Evolutionary conservation across 1,139 yeast species (phyloP).

Genomic region (Suhomyces coccinellae): DNA sequence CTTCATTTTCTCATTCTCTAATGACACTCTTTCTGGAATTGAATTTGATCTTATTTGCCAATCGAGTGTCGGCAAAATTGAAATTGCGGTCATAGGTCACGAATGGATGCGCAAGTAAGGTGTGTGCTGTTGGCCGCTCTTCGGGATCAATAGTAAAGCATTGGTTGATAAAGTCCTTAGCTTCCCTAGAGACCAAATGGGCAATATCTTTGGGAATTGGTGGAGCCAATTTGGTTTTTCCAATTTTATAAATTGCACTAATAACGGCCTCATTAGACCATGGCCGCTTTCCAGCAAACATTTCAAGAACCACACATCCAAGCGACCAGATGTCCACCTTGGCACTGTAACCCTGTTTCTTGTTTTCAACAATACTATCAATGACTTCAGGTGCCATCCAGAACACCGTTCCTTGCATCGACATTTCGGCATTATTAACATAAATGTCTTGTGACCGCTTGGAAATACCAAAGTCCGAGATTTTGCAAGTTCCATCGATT

Average conservation of each 20-base stretch:
- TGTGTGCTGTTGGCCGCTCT: slow-evolving; percentile 81
- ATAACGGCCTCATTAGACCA: slow-evolving; percentile 82
- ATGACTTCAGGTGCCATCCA: slow-evolving; percentile 99
- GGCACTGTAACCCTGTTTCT: slow-evolving; percentile 92
- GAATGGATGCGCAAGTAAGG: slow-evolving; percentile 64
- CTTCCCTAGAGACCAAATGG: slow-evolving; percentile 60
- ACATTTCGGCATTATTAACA: slow-evolving; percentile 90
- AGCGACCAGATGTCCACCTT: slow-evolving; percentile 91
- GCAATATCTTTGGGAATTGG: slow-evolving; percentile 90
- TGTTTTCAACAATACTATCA: slow-evolving; percentile 70
- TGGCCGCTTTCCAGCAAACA: slow-evolving; percentile 86
- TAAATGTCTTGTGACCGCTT: slow-evolving; percentile 85
- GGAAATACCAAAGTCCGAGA: slow-evolving; percentile 96
- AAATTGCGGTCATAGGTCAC: slow-evolving; percentile 51
- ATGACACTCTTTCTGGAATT: slow-evolving; percentile 28
- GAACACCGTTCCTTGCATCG: slow-evolving; percentile 92
- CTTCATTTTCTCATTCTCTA: not conserved
- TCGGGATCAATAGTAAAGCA: slow-evolving; percentile 86
- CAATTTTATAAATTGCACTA: slow-evolving; percentile 77
- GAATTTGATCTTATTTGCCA: slow-evolving; percentile 50
- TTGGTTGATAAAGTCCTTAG: slow-evolving; percentile 66
- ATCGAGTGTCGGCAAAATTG: slow-evolving; percentile 60
- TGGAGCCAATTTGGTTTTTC: slow-evolving; percentile 76
- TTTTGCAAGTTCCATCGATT: slow-evolving; percentile 91
- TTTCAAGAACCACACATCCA: slow-evolving; percentile 94